phyloP scores from a whole-genome alignment of 148 eudicot genomes.

The Cornus controversa region DNA sequence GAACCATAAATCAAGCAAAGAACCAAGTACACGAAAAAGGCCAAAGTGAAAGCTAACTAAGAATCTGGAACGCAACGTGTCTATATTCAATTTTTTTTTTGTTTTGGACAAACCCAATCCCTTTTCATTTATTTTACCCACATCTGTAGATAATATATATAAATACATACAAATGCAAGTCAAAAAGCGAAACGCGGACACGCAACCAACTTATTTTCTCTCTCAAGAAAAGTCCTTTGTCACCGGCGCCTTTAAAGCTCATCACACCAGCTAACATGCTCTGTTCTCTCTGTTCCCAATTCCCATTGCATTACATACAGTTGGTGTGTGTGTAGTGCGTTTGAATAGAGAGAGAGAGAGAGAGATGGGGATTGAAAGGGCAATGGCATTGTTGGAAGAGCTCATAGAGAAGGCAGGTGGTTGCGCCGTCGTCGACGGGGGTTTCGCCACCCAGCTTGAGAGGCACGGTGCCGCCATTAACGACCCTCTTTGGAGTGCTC shows the following conservation, averaged over 20 bases:
- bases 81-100: conserved; percentile 7
- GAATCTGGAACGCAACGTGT: conserved; percentile 5
- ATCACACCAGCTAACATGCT: not conserved
- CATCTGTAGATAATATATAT: no score
- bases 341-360: conserved; percentile 10
- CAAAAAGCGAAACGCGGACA: not conserved
- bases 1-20: not conserved
- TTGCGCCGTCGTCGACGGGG: conserved; percentile 76
- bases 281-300: not conserved
- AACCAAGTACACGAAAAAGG: not conserved
- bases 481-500: conserved; percentile 81
- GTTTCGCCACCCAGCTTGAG: conserved; percentile 80
- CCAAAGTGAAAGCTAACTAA: conserved; percentile 12
- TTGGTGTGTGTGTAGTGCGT: no score
- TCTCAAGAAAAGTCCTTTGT: not conserved
- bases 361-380: conserved; percentile 30
- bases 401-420: conserved; percentile 65
- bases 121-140: no score
- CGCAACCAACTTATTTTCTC: no score
- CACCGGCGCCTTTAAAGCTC: conserved; percentile 15
- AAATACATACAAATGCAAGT: no score
- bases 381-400: conserved; percentile 44
- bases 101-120: no score
- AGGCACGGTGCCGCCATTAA: conserved; percentile 64
- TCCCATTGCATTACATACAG: not conserved